Evolutionary conservation across 192 early-diverging fungal species (phyloP).

Genomic region (Rhizoclosmatium globosum): DNA sequence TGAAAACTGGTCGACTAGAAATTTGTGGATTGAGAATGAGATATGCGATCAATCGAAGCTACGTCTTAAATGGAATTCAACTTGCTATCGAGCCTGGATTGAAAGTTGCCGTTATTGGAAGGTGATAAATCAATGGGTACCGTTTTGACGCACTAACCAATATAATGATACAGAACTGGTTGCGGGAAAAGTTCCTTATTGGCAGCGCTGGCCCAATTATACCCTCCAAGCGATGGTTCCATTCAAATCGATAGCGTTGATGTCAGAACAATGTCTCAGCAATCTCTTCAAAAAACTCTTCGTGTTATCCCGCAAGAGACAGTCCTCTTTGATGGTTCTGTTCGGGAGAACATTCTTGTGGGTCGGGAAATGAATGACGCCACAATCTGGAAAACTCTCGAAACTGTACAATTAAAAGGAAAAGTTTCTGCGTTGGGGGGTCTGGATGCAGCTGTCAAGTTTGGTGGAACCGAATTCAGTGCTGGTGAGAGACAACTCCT

Average conservation of each 20-base stretch:
- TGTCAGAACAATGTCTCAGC: constrained; percentile 60
- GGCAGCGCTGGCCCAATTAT: constrained; percentile 45
- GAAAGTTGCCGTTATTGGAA: constrained; percentile 57
- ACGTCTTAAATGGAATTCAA: constrained; percentile 38
- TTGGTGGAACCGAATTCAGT: constrained; percentile 85
- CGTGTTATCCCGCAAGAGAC: constrained; percentile 77
- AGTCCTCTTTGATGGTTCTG: constrained; percentile 49
- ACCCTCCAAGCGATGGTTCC: constrained; percentile 52
- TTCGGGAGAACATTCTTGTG: constrained; percentile 72
- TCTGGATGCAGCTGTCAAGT: constrained; percentile 71
- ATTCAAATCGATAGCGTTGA: constrained; percentile 76
- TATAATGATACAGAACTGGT: constrained; percentile 61
- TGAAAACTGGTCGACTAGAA: neutral
- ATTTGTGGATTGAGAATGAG: constrained; percentile 14
- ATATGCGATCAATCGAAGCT: constrained; percentile 20
- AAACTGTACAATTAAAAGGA: constrained; percentile 64
- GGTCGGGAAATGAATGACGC: constrained; percentile 64
- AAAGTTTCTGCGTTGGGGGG: constrained; percentile 50
- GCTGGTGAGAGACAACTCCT: constrained; percentile 75
- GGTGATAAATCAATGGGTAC: constrained; percentile 51
- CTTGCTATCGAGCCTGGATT: constrained; percentile 38
- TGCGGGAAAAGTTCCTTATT: constrained; percentile 53
- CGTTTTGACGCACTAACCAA: constrained; percentile 45
- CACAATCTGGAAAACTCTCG: constrained; percentile 74
- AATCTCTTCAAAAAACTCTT: constrained; percentile 68